Evolutionary conservation across 1,284 basidiomycete species (phyloP).

Genomic region (Filobasidium uniguttulatum): DNA sequence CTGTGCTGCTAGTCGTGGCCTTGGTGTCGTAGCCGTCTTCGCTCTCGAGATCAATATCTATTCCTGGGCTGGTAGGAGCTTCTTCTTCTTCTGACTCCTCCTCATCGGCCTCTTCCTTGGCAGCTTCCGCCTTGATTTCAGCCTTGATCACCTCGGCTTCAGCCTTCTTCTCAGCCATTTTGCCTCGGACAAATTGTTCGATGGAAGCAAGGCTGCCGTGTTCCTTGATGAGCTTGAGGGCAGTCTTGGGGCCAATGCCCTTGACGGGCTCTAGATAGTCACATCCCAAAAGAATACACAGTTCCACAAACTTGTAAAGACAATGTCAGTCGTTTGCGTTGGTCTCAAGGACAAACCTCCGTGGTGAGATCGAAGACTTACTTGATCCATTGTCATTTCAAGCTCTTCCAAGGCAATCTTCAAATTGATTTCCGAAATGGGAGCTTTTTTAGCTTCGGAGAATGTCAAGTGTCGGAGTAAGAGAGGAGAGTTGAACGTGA

Average conservation of each 20-base stretch:
- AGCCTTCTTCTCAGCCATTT: conserved; percentile 44
- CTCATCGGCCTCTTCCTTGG: conserved; percentile 15
- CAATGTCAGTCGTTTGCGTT: too few relatives aligned
- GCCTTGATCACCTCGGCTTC: conserved; percentile 10
- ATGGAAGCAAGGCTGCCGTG: conserved; percentile 65
- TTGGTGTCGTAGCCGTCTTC: conserved; percentile 24
- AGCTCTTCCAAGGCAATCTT: conserved; percentile 72
- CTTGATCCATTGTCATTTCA: conserved; percentile 81
- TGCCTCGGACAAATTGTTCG: conserved; percentile 67
- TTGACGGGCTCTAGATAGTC: conserved; percentile 70
- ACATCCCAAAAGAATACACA: conserved; percentile 93
- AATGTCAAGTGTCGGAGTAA: conserved; percentile 93
- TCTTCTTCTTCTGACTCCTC: conserved; percentile 10
- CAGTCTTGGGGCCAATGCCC: conserved; percentile 56
- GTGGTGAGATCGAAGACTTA: too few relatives aligned
- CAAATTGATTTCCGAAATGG: conserved; percentile 88
- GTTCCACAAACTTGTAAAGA: conserved; percentile 96
- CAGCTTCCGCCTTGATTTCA: conserved; percentile 12
- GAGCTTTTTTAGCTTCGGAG: conserved; percentile 95
- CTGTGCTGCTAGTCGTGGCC: conserved; percentile 6
- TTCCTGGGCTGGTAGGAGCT: neutral
- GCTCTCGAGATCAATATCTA: conserved; percentile 22
- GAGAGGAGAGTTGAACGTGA: conserved; percentile 86
- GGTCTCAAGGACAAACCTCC: too few relatives aligned
- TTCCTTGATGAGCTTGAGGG: conserved; percentile 83